Evolutionary conservation across 2,329 filamentous ascomycete genomes (phyloP).

Genomic region (Aspergillus brunneoviolaceus): DNA sequence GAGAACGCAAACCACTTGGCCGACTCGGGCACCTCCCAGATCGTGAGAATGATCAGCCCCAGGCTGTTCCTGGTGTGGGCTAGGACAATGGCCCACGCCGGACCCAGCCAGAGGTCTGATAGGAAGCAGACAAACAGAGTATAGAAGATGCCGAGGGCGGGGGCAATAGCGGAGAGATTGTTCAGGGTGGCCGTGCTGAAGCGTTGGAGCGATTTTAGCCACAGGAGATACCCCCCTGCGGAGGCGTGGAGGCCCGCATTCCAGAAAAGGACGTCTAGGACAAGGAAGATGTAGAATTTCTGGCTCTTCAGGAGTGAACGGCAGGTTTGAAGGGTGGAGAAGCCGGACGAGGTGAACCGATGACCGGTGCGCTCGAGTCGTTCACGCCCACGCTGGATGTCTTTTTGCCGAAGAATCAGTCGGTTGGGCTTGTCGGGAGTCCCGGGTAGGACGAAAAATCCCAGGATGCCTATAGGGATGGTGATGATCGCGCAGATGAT

Average conservation of each 20-base stretch:
- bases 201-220: constrained; percentile 56
- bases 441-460: constrained; percentile 54
- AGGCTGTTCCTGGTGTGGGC: constrained; percentile 53
- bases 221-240: constrained; percentile 55
- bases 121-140: constrained; percentile 55
- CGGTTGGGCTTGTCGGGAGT: constrained; percentile 53
- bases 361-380: constrained; percentile 51
- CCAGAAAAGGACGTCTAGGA: constrained; percentile 58
- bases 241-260: constrained; percentile 51
- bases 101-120: constrained; percentile 55
- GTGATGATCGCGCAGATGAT: constrained; percentile 57
- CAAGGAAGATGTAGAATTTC: constrained; percentile 53
- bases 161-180: constrained; percentile 53
- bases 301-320: constrained; percentile 41
- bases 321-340: constrained; percentile 31
- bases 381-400: constrained; percentile 47
- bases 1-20: constrained; percentile 57
- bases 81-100: constrained; percentile 56
- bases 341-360: constrained; percentile 21
- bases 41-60: constrained; percentile 53
- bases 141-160: constrained; percentile 59
- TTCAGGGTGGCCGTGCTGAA: constrained; percentile 52
- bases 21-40: constrained; percentile 58
- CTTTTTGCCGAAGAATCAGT: constrained; percentile 47
- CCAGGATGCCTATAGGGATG: constrained; percentile 53